phyloP scores from a whole-genome alignment of 2,329 filamentous ascomycete species.

The Aspergillus novofumigatus region DNA sequence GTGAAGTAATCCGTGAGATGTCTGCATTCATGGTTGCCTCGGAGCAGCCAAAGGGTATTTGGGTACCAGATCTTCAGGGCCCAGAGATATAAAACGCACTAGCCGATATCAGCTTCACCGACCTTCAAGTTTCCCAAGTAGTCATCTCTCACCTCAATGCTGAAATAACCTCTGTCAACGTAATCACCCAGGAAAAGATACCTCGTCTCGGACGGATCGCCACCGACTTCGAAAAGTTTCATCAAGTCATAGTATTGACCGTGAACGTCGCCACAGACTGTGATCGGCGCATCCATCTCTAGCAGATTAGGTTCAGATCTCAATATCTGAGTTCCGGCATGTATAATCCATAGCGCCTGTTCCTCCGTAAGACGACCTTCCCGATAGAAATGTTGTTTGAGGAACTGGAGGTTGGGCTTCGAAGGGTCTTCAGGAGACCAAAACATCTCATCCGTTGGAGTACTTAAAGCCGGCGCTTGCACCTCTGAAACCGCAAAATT shows the following conservation, averaged over 20 bases:
- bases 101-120: constrained; percentile 8
- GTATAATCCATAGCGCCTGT: constrained; percentile 93
- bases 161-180: constrained; percentile 97
- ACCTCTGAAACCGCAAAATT: constrained; percentile 62
- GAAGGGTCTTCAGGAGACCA: constrained; percentile 77
- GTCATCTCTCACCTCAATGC: constrained; percentile 66
- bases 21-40: constrained; percentile 97
- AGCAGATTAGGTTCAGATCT: constrained; percentile 89
- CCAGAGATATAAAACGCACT: constrained; percentile 97
- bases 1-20: constrained; percentile 99
- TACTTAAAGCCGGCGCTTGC: constrained; percentile 90
- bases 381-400: constrained; percentile 98
- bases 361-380: constrained; percentile 96
- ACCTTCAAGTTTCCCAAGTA: neutral
- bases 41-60: constrained; percentile 91
- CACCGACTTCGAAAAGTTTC: constrained; percentile 98
- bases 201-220: constrained; percentile 90
- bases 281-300: constrained; percentile 99
- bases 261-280: constrained; percentile 96
- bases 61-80: constrained; percentile 98
- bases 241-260: constrained; percentile 99
- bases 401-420: constrained; percentile 88
- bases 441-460: constrained; percentile 91
- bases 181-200: constrained; percentile 98
- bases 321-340: constrained; percentile 79